A percentile compares a stretch with the other conserved stretches of the same genome.
phyloP scores from a whole-genome alignment of 1,284 basidiomycete species.

The Phlebopus sp. region DNA sequence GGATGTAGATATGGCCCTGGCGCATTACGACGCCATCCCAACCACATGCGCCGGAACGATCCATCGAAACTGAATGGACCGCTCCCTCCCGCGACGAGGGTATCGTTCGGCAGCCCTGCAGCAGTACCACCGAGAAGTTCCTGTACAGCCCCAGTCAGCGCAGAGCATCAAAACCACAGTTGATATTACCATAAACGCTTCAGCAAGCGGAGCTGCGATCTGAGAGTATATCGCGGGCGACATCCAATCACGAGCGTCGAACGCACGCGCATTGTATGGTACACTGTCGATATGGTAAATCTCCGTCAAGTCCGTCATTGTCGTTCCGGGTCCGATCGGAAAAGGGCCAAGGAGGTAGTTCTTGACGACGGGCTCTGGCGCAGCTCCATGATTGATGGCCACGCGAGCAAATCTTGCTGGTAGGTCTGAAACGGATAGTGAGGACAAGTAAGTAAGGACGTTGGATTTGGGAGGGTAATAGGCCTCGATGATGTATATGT shows the following conservation, averaged over 20 bases:
- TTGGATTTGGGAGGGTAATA: constrained; percentile 49
- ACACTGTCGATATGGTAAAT: constrained; percentile 51
- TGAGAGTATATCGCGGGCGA: constrained; percentile 30
- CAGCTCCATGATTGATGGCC: constrained; percentile 52
- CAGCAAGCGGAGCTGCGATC: constrained; percentile 34
- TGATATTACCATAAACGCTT: constrained; percentile 39
- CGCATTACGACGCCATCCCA: constrained; percentile 46
- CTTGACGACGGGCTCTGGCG: constrained; percentile 40
- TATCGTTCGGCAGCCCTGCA: constrained; percentile 39
- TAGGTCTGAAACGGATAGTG: constrained; percentile 22
- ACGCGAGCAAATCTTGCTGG: constrained; percentile 44
- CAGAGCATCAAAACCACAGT: constrained; percentile 9
- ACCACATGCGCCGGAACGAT: constrained; percentile 53
- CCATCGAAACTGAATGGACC: constrained; percentile 62
- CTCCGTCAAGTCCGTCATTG: constrained; percentile 40
- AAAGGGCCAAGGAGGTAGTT: constrained; percentile 60
- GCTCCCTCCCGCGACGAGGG: constrained; percentile 41
- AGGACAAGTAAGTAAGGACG: constrained; percentile 47
- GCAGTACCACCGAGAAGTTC: constrained; percentile 44
- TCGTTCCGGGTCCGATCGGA: constrained; percentile 40
- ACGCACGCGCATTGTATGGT: constrained; percentile 49
- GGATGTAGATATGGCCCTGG: constrained; percentile 54
- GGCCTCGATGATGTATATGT: constrained; percentile 47
- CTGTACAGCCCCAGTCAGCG: constrained; percentile 20
- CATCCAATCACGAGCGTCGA: constrained; percentile 36